Evolutionary conservation across 306 rosid genomes (phyloP), one percentile per base, ranked within the genome.

Genomic region (Urtica urens): DNA sequence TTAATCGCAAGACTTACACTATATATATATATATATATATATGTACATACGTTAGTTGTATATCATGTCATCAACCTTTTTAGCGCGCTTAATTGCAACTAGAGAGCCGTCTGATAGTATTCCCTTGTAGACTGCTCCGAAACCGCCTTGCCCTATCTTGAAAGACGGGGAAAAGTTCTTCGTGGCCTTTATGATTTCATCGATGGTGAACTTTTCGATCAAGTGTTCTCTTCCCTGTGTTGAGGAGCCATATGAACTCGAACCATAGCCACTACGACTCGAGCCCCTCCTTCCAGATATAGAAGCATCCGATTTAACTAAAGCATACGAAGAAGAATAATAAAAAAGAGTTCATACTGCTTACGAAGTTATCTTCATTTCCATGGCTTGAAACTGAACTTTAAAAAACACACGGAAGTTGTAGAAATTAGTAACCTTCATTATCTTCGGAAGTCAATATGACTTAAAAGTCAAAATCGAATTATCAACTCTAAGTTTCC

Each of bases 81-180:
- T 90, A 34, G 96, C 95, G 5, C 99, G 96, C 63, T 92, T 92
- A 30, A 85, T 63, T 14, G 99, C 96, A 54, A 85, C 93, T 20
- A 63, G 13, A 13, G 78, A 66, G 54, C 99, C 99, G 58, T 82
- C 73, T 3, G 15, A 53, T 5, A 92, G 94, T 59, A 64, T 85
- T 11, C 87, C 95, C 72, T 65, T 85, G 67, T 77, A 92, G 26
- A 92, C 94, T 6, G 88, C 60, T 41, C 99, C 99, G 38, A 92
- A 92, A 52, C 99, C 99, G 20, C 99, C 99, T 75, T 82, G 99
- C 40, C 99, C 99, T 46, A 92, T 72, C 78, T 85, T 85, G 26
- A 56, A 62, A 49, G 96, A 51, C 9, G 94, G 78, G 15, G 96
- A 86, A 74, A 92, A 92, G 49, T 75, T 92, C 55, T 64, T 82